Evolutionary conservation across 2,329 filamentous ascomycete species (phyloP).

Genomic region (Diaporthe aspalathi): DNA sequence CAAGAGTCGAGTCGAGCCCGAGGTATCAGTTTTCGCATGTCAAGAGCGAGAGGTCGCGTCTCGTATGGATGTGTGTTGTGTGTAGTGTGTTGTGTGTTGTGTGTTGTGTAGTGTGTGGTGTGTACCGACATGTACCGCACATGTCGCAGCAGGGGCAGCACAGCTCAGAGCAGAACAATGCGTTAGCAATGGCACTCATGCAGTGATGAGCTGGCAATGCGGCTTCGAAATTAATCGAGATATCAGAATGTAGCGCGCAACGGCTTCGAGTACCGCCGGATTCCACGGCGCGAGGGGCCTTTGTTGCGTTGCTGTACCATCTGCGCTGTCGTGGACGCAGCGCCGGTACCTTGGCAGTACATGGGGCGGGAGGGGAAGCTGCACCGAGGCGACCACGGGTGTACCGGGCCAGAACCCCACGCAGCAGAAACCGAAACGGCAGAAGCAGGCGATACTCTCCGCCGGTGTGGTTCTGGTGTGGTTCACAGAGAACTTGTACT

Average conservation of each 20-base stretch:
- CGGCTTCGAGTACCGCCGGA: slow-evolving; percentile 32
- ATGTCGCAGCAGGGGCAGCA: slow-evolving; percentile 49
- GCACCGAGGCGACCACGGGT: neutral
- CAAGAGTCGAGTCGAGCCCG: slow-evolving; percentile 30
- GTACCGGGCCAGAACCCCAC: neutral
- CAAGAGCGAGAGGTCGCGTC: too few species aligned
- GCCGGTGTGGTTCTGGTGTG: slow-evolving; percentile 22
- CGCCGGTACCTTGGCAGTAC: slow-evolving; percentile 25
- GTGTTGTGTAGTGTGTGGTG: too few species aligned
- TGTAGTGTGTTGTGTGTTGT: neutral
- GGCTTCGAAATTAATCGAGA: slow-evolving; percentile 63
- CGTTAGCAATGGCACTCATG: slow-evolving; percentile 63
- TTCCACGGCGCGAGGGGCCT: slow-evolving; percentile 14
- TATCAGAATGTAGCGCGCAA: slow-evolving; percentile 39
- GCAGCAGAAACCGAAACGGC: neutral
- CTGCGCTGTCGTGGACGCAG: slow-evolving; percentile 1
- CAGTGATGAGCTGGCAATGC: slow-evolving; percentile 83
- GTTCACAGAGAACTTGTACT: slow-evolving; percentile 1
- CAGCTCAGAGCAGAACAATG: slow-evolving; percentile 56
- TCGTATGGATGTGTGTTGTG: too few species aligned
- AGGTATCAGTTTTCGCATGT: neutral
- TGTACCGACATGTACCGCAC: slow-evolving; percentile 27
- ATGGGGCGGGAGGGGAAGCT: slow-evolving; percentile 6
- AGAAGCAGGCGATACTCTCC: slow-evolving; percentile 25
- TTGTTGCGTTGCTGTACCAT: slow-evolving; percentile 3